phyloP scores from a whole-genome alignment of 306 rosid genomes.

The Astragalus glycyphyllos region DNA sequence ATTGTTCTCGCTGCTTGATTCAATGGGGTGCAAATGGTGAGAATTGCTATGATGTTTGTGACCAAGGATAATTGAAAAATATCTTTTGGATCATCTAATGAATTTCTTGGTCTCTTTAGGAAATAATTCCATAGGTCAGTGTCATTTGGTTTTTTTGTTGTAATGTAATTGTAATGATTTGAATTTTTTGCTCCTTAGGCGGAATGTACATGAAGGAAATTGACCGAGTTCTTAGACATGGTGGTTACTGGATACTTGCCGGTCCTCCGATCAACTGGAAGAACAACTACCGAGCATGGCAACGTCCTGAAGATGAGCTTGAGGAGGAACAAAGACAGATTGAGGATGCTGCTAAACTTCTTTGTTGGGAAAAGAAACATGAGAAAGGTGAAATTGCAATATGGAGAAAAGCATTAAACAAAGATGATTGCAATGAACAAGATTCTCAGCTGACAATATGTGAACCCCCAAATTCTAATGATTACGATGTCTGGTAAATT shows the following conservation, averaged over 20 bases:
- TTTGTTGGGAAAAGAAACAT: constrained; percentile 87
- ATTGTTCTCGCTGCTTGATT: constrained; percentile 89
- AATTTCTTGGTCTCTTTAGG: constrained; percentile 10
- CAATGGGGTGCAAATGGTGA: constrained; percentile 81
- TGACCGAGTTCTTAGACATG: constrained; percentile 88
- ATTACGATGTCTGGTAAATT: constrained; percentile 63
- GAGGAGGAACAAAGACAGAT: constrained; percentile 78
- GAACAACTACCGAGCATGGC: constrained; percentile 65
- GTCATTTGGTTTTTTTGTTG: constrained; percentile 20
- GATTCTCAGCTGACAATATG: constrained; percentile 56
- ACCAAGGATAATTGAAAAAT: constrained; percentile 18
- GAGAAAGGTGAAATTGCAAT: constrained; percentile 86
- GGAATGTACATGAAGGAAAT: constrained; percentile 90
- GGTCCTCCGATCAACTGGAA: constrained; percentile 88
- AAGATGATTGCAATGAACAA: constrained; percentile 52
- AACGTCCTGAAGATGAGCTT: constrained; percentile 70
- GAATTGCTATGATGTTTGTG: constrained; percentile 32
- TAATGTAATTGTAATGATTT: constrained; percentile 14
- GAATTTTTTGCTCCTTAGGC: constrained; percentile 49
- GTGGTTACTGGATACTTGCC: constrained; percentile 88
- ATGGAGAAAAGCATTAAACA: constrained; percentile 63
- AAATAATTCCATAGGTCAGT: constrained; percentile 2
- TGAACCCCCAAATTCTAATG: constrained; percentile 42
- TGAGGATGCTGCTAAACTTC: constrained; percentile 70
- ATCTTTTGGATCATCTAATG: constrained; percentile 13